Evolutionary conservation across 148 eudicot genomes (phyloP), one percentile per base, ranked within the genome.

Genomic region (Chenopodium suecicum): DNA sequence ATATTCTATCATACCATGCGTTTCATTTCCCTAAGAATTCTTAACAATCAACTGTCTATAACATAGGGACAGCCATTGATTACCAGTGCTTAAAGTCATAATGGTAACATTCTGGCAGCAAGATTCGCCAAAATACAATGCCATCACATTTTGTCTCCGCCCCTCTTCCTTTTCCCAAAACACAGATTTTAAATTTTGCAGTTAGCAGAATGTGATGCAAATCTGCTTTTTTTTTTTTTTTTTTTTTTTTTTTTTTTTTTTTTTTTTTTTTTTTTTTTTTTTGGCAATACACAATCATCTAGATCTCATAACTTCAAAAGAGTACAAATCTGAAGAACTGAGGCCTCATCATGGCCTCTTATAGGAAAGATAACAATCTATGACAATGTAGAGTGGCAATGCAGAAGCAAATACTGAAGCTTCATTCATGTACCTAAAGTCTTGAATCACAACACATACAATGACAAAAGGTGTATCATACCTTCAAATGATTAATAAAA

Each of bases 401-500:
- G 75, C 41, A 14, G 44, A 14, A 41, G 27, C 22, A 27, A 68
- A 29, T 23, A 62, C 5, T 62, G 66, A 7, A 62, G 41, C 22
- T 70, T 66, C 65, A 81, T 58, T 44, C 34, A 20, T 27, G 32
- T 46, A 65, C 50, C 16, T 17, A 16, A 50, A 50, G 16, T 12
- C 13, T 2, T 2, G 54, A 22, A 63, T 17, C 66, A 16, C 14
- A 66, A 56, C 70, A 70, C 31, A 75, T 54, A 66, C 16, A 70
- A 19, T 14, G 9, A 11, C 48, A 34, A 79, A 48, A 74, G 72
- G 25, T 50, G 10, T 52, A 58, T 22, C 67, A 52, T 82, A 91
- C 97, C 94, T 90, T 82, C 79, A 90, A 78, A 82, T 87, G 87
- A 81, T 88, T 88, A 71, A 88, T 76, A 56, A 88, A 89, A 65